Base-by-base conservation (phyloP, 2,329 filamentous ascomycete species). In the Pseudogymnoascus sp. region DNA sequence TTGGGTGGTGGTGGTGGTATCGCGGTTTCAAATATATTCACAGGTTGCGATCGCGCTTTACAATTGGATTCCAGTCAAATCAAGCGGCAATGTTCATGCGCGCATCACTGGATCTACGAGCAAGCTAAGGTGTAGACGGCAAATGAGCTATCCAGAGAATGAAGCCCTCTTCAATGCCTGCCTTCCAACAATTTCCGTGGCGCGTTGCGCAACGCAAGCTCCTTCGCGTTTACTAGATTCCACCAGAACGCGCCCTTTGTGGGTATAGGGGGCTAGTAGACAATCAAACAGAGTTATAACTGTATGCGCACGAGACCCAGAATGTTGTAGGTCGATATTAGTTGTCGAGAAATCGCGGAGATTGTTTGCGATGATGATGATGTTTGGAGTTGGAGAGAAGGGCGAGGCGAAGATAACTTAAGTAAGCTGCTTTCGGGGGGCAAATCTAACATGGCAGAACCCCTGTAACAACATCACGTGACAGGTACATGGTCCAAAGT, bases 81-180 rank as follows among this genome's bases (percentile, higher is more conserved):
- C 67, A 67, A 69, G 68, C 68, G 70, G 65, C 67, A 54, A 65
- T 62, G 33, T 63, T 70, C 64, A 71, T 69, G 70, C 69, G 68
- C 47, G 47, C 47, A 70, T 70, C 67, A 71, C 63, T 64, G 67
- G 66, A 65, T 71, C 68, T 71, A 70, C 70, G 68, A 63, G 68
- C 64, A 69, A 69, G 68, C 67, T 68, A 70, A 67, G 65, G 58
- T 65, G 63, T 57, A 65, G 62, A 64, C 64, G 61, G 63, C 36
- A 63, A 61, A 64, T 63, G 65, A 66, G 66, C 66, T 68, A 66
- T 68, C 60, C 64, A 61, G 63, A 61, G 58, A 60, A 59, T 37
- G 40, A 50, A 41, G 60, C 58, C 37, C 40, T 40, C 37, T 64
- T 44, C 57, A 44, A 54, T 50, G 50, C 35, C 60, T 59, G 44